These are phyloP conservation scores for Botrytis pseudocinerea DNA, from an alignment of 2,329 filamentous ascomycete species.

Conservation along the genomic window DNA sequence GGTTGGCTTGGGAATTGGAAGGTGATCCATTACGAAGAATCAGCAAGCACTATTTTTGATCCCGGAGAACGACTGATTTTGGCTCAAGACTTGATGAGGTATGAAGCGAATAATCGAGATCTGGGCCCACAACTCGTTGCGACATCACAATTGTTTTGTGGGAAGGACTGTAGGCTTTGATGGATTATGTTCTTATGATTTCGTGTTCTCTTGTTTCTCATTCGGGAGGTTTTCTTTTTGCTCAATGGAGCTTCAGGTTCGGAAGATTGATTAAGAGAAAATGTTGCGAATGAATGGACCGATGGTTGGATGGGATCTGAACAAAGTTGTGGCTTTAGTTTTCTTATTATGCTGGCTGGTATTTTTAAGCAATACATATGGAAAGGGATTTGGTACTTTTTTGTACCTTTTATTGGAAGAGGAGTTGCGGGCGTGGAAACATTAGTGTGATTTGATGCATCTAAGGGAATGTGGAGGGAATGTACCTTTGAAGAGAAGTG, in stretches of 20 bases:
- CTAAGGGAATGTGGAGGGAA: background rate
- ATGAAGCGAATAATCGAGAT: background rate
- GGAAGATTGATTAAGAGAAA: background rate
- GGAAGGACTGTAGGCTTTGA: constrained; percentile 2
- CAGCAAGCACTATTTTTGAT: background rate
- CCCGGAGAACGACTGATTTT: background rate
- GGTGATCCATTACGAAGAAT: background rate
- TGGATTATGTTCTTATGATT: constrained; percentile 14
- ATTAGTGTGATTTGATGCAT: background rate
- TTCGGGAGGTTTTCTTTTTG: background rate
- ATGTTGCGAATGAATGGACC: background rate
- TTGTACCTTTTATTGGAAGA: background rate
- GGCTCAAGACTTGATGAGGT: background rate
- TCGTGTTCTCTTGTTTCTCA: background rate
- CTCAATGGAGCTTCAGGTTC: background rate
- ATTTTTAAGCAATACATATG: constrained; percentile 2
- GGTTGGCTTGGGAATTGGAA: background rate
- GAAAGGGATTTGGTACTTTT: background rate
- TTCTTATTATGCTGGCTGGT: background rate
- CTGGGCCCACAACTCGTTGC: background rate
- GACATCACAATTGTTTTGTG: background rate
- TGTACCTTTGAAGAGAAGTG: constrained; percentile 2
- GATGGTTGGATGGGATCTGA: background rate
- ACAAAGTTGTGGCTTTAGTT: background rate
- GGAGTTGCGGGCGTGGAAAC: background rate